Evolutionary conservation across 2,329 filamentous ascomycete genomes (phyloP), one percentile per base, ranked within the genome.

Genomic region (Botrytis galanthina): DNA sequence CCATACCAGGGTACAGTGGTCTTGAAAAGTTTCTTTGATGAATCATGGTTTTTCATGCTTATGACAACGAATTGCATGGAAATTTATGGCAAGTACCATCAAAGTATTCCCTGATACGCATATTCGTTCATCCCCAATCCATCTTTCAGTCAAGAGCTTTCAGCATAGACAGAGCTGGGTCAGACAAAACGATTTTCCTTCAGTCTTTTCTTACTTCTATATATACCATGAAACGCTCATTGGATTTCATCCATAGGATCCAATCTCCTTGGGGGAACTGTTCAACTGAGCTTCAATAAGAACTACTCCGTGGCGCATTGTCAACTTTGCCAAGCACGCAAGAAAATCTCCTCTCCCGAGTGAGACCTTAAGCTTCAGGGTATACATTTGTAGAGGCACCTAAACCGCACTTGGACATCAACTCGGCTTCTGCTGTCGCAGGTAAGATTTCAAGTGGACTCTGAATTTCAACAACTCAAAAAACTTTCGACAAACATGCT

Each of bases 51-150:
- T 20, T 26, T n/a, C 35, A n/a, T 18, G 26, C 22, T n/a, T 35
- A n/a, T 39, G 7, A n/a, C 1, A n/a, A 51, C 48, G 12, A n/a
- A n/a, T 1, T 14, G 20, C 22, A 22, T 9, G 10, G 20, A 16
- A 16, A 26, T 39, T 1, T 61, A 54, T 18, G 22, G 14, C 1
- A 63, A n/a, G 22, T 42, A 6, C 60, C 22, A 20, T 42, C 26
- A 10, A 42, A 42, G 1, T 2, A 10, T 29, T 20, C 0, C 16
- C 1, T 5, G 2, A 29, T 42, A 48, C 3, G 3, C 7, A 26
- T 16, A 7, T 18, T 16, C 42, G 46, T 35, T 9, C 2, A 35
- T 46, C 2, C 32, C 29, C 10, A 10, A 26, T 26, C 29, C 29
- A 35, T 14, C 29, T 16, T 48, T 8, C 0, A 12, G 20, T 35